Conservation (phyloP, 2,329 filamentous ascomycete genomes). For the Sporothrix luriei region DNA sequence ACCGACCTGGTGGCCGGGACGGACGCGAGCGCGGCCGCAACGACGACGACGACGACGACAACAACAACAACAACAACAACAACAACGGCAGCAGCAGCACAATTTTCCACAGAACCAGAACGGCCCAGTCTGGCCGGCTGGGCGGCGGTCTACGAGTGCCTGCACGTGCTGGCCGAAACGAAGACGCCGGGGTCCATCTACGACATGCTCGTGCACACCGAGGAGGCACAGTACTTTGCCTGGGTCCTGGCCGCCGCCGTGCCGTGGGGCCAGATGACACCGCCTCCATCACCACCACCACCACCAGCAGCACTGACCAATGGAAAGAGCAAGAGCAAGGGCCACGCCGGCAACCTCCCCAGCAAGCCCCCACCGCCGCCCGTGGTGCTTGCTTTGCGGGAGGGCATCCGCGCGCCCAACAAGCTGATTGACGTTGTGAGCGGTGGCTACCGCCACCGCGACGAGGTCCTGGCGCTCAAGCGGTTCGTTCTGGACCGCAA, state of each 20-base stretch:
- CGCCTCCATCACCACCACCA: conserved; percentile 40
- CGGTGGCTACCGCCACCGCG: conserved; percentile 36
- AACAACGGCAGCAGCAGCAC: too few relatives aligned
- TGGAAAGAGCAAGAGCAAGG: conserved; percentile 10
- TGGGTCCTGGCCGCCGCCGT: conserved; percentile 77
- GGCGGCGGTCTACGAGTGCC: conserved; percentile 63
- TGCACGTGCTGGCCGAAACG: conserved; percentile 55
- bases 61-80: not conserved
- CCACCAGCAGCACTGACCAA: conserved; percentile 47
- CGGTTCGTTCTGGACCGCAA: conserved; percentile 51
- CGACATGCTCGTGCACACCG: conserved; percentile 60
- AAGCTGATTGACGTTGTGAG: conserved; percentile 68
- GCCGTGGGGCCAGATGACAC: conserved; percentile 66
- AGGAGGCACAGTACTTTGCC: conserved; percentile 68
- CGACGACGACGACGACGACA: not conserved
- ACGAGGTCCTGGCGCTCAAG: conserved; percentile 48
- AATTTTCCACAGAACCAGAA: not conserved
- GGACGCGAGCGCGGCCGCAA: not conserved
- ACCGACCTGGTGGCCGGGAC: conserved; percentile 57
- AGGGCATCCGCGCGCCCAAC: conserved; percentile 79
- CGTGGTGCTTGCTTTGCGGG: conserved; percentile 66
- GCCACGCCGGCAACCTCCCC: not conserved
- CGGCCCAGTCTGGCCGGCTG: conserved; percentile 63
- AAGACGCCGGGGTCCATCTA: conserved; percentile 53
- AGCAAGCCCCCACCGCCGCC: conserved; percentile 51